These are phyloP conservation scores for Euphorbia corollata DNA, from an alignment of 441 rosid species.

Conservation along the genomic window DNA sequence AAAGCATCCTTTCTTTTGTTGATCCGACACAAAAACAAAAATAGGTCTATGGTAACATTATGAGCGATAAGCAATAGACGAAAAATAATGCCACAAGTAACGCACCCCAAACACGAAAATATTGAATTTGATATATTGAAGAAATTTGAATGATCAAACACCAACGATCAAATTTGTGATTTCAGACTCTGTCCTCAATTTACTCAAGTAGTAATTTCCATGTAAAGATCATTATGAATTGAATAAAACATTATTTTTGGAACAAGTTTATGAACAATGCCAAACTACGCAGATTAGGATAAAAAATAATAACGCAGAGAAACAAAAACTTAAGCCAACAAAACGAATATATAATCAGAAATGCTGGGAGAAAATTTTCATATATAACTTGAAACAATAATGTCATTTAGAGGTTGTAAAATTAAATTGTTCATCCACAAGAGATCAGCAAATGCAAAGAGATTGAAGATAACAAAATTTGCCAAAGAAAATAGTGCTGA, in stretches of 20 bases:
- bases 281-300: background rate
- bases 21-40: background rate
- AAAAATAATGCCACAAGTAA: background rate
- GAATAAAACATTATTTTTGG: background rate
- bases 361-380: background rate
- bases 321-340: background rate
- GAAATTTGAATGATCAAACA: background rate
- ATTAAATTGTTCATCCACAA: background rate
- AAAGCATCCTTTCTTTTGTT: background rate
- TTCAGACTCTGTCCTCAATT: background rate
- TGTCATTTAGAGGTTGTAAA: background rate
- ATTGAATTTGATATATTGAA: background rate
- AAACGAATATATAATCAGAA: background rate
- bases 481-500: background rate
- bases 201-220: background rate
- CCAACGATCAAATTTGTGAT: background rate
- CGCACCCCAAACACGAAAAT: no score
- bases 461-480: background rate
- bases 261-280: background rate
- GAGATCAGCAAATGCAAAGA: slow-evolving; percentile 2
- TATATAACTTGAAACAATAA: background rate
- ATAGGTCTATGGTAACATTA: background rate
- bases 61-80: background rate
- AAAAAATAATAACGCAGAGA: background rate
- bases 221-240: background rate